Conservation (phyloP, 768 basidiomycete species). For the Trametes cinnabarina region DNA sequence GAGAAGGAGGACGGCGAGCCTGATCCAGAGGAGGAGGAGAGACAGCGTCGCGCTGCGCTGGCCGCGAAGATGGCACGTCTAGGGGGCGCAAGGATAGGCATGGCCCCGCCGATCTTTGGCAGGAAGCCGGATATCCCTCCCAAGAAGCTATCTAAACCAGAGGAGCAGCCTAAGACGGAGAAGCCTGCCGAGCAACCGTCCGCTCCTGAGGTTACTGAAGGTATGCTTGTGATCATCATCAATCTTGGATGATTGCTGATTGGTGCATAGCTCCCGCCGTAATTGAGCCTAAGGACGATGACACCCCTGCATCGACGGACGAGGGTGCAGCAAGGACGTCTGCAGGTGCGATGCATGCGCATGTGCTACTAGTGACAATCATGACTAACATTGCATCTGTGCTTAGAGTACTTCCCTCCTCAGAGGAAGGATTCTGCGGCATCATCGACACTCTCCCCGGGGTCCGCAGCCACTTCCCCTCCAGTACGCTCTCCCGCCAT, state of each 20-base stretch:
- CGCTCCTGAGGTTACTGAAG: constrained; percentile 5
- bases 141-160: constrained; percentile 28
- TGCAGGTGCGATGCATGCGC: constrained; percentile 1
- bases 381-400: background rate
- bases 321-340: background rate
- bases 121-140: constrained; percentile 45
- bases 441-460: constrained; percentile 24
- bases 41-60: constrained; percentile 80
- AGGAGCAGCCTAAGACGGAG: constrained; percentile 23
- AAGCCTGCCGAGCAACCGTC: constrained; percentile 2
- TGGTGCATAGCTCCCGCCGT: background rate
- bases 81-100: constrained; percentile 80
- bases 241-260: background rate
- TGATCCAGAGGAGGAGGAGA: constrained; percentile 69
- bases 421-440: constrained; percentile 14
- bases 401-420: constrained; percentile 20
- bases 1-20: constrained; percentile 34
- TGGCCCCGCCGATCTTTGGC: constrained; percentile 73
- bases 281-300: background rate
- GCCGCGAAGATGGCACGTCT: constrained; percentile 92
- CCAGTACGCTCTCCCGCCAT: constrained; percentile 50
- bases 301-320: background rate
- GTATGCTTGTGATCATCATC: background rate
- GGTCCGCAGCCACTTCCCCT: constrained; percentile 24
- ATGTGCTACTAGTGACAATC: background rate